These are phyloP conservation scores for Solanum megistacrolobum DNA, from an alignment of 257 asterid species.

Conservation along the genomic window DNA sequence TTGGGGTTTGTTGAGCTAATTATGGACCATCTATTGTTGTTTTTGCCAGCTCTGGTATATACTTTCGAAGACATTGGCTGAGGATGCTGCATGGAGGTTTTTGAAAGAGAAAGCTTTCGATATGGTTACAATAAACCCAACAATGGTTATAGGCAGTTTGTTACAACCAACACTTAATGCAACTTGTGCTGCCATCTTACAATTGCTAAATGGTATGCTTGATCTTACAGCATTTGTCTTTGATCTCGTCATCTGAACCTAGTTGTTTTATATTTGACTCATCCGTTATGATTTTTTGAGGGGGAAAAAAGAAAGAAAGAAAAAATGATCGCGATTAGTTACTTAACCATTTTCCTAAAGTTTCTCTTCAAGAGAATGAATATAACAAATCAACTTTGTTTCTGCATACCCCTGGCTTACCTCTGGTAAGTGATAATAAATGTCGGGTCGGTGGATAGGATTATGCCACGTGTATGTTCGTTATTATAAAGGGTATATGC, in stretches of 20 bases:
- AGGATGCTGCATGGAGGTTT: constrained; percentile 55
- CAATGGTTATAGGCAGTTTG: constrained; percentile 40
- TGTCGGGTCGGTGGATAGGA: too few species aligned
- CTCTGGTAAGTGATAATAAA: neutral
- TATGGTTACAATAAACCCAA: constrained; percentile 39
- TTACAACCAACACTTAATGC: constrained; percentile 39
- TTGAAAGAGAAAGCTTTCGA: constrained; percentile 16
- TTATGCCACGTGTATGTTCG: too few species aligned
- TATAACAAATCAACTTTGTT: neutral
- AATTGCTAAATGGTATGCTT: constrained; percentile 33
- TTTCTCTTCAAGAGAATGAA: neutral
- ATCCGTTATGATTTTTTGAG: neutral
- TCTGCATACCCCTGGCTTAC: neutral
- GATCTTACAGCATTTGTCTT: neutral
- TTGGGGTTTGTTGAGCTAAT: neutral
- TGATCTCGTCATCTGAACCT: neutral
- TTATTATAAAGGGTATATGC: too few species aligned
- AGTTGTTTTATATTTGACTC: neutral
- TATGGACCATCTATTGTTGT: neutral
- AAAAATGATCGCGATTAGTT: neutral
- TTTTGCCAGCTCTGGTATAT: constrained; percentile 29
- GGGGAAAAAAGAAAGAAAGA: neutral
- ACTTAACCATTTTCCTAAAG: neutral
- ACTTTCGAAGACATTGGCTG: constrained; percentile 58
- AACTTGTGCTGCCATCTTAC: constrained; percentile 27